These are phyloP conservation scores for Hypholoma fasciculare DNA, from an alignment of 768 basidiomycete species.

Conservation along the genomic window DNA sequence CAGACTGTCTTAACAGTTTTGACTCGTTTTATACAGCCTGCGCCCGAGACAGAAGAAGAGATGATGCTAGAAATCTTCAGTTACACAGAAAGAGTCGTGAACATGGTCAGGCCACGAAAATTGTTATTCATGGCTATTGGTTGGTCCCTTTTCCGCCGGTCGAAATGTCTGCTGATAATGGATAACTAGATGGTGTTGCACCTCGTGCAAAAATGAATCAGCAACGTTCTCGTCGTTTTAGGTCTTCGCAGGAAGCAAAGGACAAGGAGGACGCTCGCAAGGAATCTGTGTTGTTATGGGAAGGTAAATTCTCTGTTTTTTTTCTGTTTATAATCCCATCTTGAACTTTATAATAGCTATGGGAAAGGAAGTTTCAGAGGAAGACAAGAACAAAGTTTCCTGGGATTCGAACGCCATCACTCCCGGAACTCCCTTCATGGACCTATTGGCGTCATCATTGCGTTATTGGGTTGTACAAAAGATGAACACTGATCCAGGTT, in stretches of 20 bases:
- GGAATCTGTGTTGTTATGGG: conserved; percentile 82
- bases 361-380: conserved; percentile 84
- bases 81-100: conserved; percentile 96
- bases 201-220: conserved; percentile 99
- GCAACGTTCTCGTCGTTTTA: conserved; percentile 94
- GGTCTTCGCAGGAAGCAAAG: conserved; percentile 91
- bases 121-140: conserved; percentile 98
- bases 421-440: conserved; percentile 99
- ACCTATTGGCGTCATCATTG: conserved; percentile 80
- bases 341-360: conserved; percentile 57
- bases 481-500: conserved; percentile 92
- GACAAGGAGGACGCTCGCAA: conserved; percentile 88
- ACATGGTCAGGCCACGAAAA: conserved; percentile 94
- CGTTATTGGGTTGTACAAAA: conserved; percentile 97
- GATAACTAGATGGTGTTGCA: conserved; percentile 82
- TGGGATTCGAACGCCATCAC: conserved; percentile 99
- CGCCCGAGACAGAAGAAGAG: conserved; percentile 96
- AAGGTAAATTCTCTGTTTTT: conserved; percentile 50
- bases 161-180: not conserved
- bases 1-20: not conserved
- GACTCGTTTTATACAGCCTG: conserved; percentile 52
- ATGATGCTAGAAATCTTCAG: conserved; percentile 99
- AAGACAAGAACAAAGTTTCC: conserved; percentile 78
- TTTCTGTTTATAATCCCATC: not conserved
- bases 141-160: conserved; percentile 28